A percentile compares a stretch with the other conserved stretches of the same genome.
phyloP scores from a whole-genome alignment of 768 basidiomycete species.

The Boletus barrowsii region DNA sequence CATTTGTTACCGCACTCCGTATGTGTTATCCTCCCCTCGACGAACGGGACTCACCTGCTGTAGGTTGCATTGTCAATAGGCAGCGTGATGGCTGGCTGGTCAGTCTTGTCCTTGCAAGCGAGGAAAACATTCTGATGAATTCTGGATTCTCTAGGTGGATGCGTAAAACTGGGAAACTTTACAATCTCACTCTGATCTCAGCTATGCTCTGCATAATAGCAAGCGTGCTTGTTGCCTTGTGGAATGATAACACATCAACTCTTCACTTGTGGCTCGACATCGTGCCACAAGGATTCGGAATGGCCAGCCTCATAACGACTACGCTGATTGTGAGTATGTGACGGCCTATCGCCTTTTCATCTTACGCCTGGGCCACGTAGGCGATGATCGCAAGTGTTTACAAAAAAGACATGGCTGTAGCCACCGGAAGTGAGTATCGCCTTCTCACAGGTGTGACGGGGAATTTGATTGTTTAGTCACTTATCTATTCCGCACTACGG shows the following conservation, averaged over 20 bases:
- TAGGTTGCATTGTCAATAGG: constrained; percentile 81
- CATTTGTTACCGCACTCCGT: constrained; percentile 92
- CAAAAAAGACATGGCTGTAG: constrained; percentile 81
- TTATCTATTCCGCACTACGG: constrained; percentile 90
- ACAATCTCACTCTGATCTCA: constrained; percentile 65
- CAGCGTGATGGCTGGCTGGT: constrained; percentile 87
- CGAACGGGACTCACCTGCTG: constrained; percentile 14
- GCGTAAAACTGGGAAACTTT: constrained; percentile 84
- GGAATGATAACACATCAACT: constrained; percentile 59
- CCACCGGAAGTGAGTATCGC: constrained; percentile 75
- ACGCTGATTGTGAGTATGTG: constrained; percentile 68
- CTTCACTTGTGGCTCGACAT: constrained; percentile 77
- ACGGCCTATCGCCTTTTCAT: constrained; percentile 2
- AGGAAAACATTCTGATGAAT: constrained; percentile 1
- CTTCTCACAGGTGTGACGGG: constrained; percentile 5
- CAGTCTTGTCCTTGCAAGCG: constrained; percentile 25
- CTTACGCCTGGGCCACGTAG: constrained; percentile 36
- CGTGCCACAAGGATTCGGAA: constrained; percentile 79
- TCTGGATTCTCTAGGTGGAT: constrained; percentile 56
- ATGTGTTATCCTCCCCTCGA: constrained; percentile 25
- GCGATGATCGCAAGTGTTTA: constrained; percentile 84
- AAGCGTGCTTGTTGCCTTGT: constrained; percentile 56
- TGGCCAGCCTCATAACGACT: constrained; percentile 81
- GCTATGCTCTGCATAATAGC: constrained; percentile 60
- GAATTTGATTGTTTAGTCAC: constrained; percentile 55